Evolutionary conservation across 1,139 yeast genomes (phyloP), one percentile per base, ranked within the genome.

Genomic region (Pneumocystis jirovecii): DNA sequence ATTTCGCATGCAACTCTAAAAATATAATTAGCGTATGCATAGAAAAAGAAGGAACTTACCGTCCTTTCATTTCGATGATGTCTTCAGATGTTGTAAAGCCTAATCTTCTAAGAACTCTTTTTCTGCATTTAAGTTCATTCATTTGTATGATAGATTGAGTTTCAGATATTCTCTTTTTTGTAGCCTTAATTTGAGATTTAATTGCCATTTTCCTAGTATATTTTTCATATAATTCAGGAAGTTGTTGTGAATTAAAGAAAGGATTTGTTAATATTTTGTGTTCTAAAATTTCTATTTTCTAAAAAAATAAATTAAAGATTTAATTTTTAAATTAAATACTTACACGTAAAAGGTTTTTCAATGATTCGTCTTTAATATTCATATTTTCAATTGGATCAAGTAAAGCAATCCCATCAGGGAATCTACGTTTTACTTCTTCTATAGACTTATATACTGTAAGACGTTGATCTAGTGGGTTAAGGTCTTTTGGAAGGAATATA

Each of bases 81-180:
- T 85, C 83, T 68, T 81, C 83, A 21, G 79, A 76, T 1, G 95
- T 85, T 61, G 93, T 86, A 77, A 93, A 93, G 0, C 93, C 97
- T n/a, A 84, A 76, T 67, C 86, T 79, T 74, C 97, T 84, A 69
- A 93, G 79, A 1, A 93, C 97, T 72, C 97, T 82, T 76, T 90
- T 91, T 72, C 98, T 85, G 73, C 89, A 89, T 74, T 88, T 89
- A 72, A 93, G 81, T 74, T 93, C 98, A 73, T 95, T 97, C 71
- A 95, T 79, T 76, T 93, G 98, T 72, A 91, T 86, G 29, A 93
- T 90, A 0, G 97, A 88, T 73, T 88, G 91, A 0, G 96, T 95
- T 67, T 89, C 95, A 63, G 81, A 76, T 45, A 91, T 87, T 73
- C 87, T 85, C 39, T 81, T 81, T 70, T 83, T 83, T 62, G 87